Evolutionary conservation across 495 filamentous ascomycete species (phyloP), one percentile per base, ranked within the genome.

Genomic region (Xanthoparmelia taractica): DNA sequence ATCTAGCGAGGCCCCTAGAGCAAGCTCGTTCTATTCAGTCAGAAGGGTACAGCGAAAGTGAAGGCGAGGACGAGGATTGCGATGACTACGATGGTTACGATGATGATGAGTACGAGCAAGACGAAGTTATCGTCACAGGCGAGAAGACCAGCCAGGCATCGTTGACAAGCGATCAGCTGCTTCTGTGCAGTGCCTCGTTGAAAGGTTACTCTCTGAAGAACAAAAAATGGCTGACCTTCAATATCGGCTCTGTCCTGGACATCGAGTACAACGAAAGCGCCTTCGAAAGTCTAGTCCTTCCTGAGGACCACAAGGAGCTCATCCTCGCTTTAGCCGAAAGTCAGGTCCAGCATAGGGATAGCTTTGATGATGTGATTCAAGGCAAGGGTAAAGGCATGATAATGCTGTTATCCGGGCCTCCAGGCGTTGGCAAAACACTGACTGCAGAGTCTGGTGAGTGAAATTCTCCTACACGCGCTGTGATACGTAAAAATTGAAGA

Each of bases 361-460:
- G 65, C 10, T 84, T 85, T 67, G 82, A 84, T 67, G 74, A 79
- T 47, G 77, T 82, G 8, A 83, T 85, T 66, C 78, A 81, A 61
- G 81, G 81, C 45, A 81, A 69, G 59, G 67, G 69, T 34, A 64
- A 63, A 50, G 69, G 69, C 8, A 65, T 69, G 62, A 64, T 66
- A 68, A 69, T 34, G 73, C 72, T 55, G n/a, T 71, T 80, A n/a
- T 66, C 64, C 60, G 77, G 77, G 8, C 73, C 73, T 11, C 74
- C 77, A 0, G 78, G 77, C 0, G 73, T 76, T 17, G 77, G 74
- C 8, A 80, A 78, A 65, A 80, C 77, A 0, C 65, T 78, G 52
- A 76, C 75, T 15, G 77, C 76, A 33, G 68, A 69, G 50, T 70
- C 69, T 45, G 23, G 66, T 66, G n/a, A 61, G 66, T 63, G 17